Conservation (phyloP, 306 rosid genomes). For the Hippophae tibetana region DNA sequence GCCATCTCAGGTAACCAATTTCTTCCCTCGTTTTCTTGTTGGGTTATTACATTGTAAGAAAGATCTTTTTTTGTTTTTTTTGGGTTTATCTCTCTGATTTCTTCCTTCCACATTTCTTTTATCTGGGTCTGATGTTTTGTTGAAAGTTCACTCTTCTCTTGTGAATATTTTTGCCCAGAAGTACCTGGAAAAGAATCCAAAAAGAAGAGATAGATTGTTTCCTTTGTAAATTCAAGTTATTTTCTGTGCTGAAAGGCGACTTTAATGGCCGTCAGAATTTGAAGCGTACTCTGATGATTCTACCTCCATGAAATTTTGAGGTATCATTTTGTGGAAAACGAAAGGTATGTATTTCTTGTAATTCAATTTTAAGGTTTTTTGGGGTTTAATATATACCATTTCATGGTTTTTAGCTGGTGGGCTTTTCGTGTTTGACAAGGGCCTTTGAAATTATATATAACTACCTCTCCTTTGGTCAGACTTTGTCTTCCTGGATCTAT, state of each 20-base stretch:
- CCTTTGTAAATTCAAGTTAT: constrained; percentile 18
- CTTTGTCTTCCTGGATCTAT: constrained; percentile 29
- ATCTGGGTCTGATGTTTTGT: neutral
- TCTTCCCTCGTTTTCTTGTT: constrained; percentile 5
- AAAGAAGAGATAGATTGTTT: neutral
- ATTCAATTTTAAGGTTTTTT: constrained; percentile 22
- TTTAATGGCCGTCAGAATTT: constrained; percentile 19
- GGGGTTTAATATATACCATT: constrained; percentile 28
- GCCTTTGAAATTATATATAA: constrained; percentile 13
- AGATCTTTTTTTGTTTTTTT: constrained; percentile 14
- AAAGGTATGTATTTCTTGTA: constrained; percentile 8
- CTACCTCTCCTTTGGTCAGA: constrained; percentile 9
- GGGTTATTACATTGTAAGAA: neutral
- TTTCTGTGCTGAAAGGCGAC: constrained; percentile 12
- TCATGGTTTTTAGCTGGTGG: constrained; percentile 35
- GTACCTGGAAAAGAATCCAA: constrained; percentile 12
- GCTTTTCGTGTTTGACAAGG: constrained; percentile 31
- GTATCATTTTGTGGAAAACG: constrained; percentile 13
- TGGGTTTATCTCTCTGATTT: neutral
- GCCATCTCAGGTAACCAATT: constrained; percentile 22
- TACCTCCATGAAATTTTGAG: constrained; percentile 23
- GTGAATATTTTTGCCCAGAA: constrained; percentile 1
- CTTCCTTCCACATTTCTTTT: neutral
- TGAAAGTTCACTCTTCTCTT: neutral
- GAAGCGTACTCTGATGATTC: constrained; percentile 12